Conservation (phyloP, 805 yeast genomes). For the Lipomyces yamadae region DNA sequence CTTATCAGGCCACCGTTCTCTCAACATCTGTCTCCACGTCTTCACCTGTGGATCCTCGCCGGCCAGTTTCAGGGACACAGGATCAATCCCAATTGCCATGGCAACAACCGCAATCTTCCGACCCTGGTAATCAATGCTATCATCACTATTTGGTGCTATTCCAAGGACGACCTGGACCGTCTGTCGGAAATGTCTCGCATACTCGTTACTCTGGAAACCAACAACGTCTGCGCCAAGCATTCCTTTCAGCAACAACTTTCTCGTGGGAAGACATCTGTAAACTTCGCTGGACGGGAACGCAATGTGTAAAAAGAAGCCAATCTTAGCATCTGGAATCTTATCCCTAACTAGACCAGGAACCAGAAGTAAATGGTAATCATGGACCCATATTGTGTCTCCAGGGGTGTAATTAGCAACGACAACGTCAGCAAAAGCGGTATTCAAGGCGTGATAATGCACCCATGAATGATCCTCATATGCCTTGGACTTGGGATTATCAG, state of each 20-base stretch:
- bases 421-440: constrained; percentile 78
- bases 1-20: constrained; percentile 77
- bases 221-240: constrained; percentile 86
- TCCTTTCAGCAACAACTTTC: constrained; percentile 76
- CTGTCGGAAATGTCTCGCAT: constrained; percentile 90
- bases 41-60: constrained; percentile 50
- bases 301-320: constrained; percentile 90
- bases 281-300: constrained; percentile 96
- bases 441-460: constrained; percentile 77
- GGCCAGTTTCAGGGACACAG: constrained; percentile 53
- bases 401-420: constrained; percentile 65
- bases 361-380: constrained; percentile 88
- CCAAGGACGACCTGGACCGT: constrained; percentile 82
- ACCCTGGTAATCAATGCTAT: constrained; percentile 65
- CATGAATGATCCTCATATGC: constrained; percentile 96
- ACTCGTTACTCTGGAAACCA: constrained; percentile 90
- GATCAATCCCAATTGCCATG: constrained; percentile 51
- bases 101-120: constrained; percentile 46
- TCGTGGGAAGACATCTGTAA: constrained; percentile 88
- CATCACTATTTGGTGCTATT: constrained; percentile 85
- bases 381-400: constrained; percentile 87
- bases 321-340: constrained; percentile 76
- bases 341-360: constrained; percentile 84
- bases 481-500: constrained; percentile 90
- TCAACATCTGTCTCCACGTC: constrained; percentile 68